Conservation (phyloP, 2,329 filamentous ascomycete species). For the Fusarium tanahbumbuense region DNA sequence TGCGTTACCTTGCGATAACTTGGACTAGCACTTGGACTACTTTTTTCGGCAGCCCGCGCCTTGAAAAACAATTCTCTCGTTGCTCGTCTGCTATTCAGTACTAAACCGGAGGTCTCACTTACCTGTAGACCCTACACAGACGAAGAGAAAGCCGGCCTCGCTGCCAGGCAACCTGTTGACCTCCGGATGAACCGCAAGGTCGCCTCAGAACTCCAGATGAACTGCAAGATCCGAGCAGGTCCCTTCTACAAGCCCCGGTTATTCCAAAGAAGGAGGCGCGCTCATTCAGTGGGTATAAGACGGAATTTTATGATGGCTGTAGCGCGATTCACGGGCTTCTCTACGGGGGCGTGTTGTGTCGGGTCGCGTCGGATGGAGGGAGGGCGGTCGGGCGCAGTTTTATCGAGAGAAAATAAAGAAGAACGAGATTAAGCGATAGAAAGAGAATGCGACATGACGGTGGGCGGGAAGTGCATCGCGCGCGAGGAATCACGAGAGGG, state of each 20-base stretch:
- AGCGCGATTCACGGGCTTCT: not conserved
- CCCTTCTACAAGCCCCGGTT: conserved; percentile 19
- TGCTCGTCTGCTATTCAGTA: not conserved
- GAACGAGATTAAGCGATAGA: not conserved
- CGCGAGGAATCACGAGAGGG: not conserved
- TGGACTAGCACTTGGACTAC: not conserved
- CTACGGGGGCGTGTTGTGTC: not conserved
- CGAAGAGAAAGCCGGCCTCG: not conserved
- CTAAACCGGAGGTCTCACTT: not conserved
- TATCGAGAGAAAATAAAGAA: not conserved
- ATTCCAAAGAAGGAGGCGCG: conserved; percentile 1
- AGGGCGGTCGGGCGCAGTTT: not conserved
- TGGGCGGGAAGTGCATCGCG: not conserved
- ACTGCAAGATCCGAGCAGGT: conserved; percentile 8
- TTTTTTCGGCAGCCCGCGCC: not conserved
- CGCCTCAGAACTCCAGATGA: conserved; percentile 12
- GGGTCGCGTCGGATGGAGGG: not conserved
- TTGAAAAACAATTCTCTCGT: not conserved
- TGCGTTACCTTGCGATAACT: not conserved
- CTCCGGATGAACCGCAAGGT: conserved; percentile 13
- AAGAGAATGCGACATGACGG: not conserved
- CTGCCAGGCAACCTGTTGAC: conserved; percentile 10
- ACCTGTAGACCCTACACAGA: not conserved
- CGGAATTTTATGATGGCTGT: not conserved
- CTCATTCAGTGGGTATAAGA: not conserved